A percentile compares a stretch with the other conserved stretches of the same genome.
phyloP scores from a whole-genome alignment of 179 eudicot species.

The Actinidia chinensis region DNA sequence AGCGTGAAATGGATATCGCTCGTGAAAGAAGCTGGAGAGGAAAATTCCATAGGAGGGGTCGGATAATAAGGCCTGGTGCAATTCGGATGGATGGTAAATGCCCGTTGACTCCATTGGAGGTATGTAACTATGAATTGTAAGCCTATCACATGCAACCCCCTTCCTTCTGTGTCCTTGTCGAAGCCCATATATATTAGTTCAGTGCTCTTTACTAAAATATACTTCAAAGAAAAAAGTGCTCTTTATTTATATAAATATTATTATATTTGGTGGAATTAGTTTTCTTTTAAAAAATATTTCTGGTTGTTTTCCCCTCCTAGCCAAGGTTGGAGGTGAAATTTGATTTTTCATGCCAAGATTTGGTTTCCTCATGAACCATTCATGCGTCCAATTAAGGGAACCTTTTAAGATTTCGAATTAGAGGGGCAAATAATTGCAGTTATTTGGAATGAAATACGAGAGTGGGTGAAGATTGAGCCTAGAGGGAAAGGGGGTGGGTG shows the following conservation, averaged over 20 bases:
- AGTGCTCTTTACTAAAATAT: not conserved
- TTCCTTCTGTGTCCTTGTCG: not conserved
- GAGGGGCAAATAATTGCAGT: not conserved
- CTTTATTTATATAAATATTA: not conserved
- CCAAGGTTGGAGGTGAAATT: conserved; percentile 3
- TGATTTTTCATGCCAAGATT: not conserved
- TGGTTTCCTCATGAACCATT: not conserved
- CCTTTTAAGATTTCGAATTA: not conserved
- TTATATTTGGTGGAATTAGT: not conserved
- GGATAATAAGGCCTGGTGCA: conserved; percentile 89
- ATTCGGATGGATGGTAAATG: conserved; percentile 93
- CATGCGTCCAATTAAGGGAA: not conserved
- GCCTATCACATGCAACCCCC: not conserved
- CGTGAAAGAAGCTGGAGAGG: conserved; percentile 99
- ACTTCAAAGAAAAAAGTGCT: not conserved
- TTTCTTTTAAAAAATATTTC: not conserved
- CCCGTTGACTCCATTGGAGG: conserved; percentile 98
- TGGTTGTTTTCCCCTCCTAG: not conserved
- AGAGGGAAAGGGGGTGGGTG: too few species aligned
- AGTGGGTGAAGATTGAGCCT: too few species aligned
- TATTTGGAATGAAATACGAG: too few species aligned
- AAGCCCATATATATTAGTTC: not conserved
- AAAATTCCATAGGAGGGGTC: conserved; percentile 80
- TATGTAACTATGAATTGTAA: conserved; percentile 25
- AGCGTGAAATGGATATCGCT: conserved; percentile 90